These are phyloP conservation scores for Alternaria conjuncta DNA, from an alignment of 2,329 filamentous ascomycete genomes.

Conservation along the genomic window DNA sequence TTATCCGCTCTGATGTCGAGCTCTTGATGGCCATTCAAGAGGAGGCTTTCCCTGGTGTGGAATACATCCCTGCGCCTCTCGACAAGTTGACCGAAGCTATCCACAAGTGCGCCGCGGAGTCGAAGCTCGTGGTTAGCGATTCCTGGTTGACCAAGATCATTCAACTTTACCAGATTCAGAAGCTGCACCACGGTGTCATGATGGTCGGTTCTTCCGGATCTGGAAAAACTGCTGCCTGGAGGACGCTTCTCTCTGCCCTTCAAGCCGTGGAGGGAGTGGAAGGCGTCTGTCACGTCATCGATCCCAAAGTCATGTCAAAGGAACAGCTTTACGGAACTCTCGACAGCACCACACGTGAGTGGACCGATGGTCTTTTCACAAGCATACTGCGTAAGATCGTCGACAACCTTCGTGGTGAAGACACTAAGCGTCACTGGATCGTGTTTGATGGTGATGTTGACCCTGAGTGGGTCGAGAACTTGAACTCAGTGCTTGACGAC, in stretches of 20 bases:
- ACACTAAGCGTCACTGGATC: conserved; percentile 97
- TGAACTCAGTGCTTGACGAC: conserved; percentile 99
- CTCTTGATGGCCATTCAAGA: conserved; percentile 84
- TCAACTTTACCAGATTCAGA: conserved; percentile 97
- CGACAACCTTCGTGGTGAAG: conserved; percentile 96
- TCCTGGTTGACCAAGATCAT: conserved; percentile 97
- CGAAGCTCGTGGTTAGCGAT: conserved; percentile 87
- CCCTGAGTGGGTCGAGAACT: conserved; percentile 98
- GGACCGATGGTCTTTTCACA: conserved; percentile 98
- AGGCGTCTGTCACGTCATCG: conserved; percentile 95
- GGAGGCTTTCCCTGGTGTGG: conserved; percentile 87
- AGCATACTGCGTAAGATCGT: conserved; percentile 98
- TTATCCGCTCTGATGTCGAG: conserved; percentile 90
- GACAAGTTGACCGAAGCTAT: conserved; percentile 81
- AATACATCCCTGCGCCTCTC: conserved; percentile 90
- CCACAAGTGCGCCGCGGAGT: conserved; percentile 79
- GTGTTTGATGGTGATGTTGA: conserved; percentile 99
- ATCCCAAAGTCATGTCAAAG: conserved; percentile 99
- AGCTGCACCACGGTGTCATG: conserved; percentile 99
- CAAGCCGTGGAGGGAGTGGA: conserved; percentile 91
- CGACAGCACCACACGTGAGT: conserved; percentile 95
- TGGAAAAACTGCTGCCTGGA: conserved; percentile 96
- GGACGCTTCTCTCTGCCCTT: conserved; percentile 85
- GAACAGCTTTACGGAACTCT: conserved; percentile 95
- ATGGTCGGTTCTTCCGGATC: conserved; percentile 99